A percentile compares a stretch with the other conserved stretches of the same genome.
phyloP scores from a whole-genome alignment of 176 grass and related monocot species.

The Canna indica region DNA sequence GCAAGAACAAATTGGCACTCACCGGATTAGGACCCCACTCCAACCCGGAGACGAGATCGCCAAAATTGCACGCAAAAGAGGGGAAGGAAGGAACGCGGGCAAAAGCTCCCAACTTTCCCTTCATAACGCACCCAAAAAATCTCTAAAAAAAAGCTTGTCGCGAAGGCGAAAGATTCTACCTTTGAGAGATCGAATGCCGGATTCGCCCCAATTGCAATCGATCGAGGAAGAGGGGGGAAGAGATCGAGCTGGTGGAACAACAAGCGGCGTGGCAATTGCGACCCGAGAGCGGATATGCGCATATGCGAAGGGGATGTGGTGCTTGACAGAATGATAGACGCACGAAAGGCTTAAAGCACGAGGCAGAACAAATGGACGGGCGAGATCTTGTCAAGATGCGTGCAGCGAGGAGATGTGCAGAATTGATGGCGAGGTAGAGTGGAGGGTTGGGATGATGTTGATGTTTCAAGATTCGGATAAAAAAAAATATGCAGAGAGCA shows the following conservation, averaged over 20 bases:
- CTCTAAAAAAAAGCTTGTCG: not conserved
- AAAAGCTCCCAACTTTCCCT: not conserved
- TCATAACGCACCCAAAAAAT: not conserved
- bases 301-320: not conserved
- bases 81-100: not conserved
- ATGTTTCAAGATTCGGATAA: not conserved
- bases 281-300: slow-evolving; percentile 4
- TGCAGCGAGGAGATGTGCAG: not conserved
- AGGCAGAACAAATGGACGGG: not conserved
- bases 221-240: not conserved
- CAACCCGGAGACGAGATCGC: not conserved
- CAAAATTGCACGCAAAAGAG: not conserved
- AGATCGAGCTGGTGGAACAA: not conserved
- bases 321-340: not conserved
- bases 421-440: not conserved
- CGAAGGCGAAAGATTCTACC: not conserved
- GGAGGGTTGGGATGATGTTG: slow-evolving; percentile 5
- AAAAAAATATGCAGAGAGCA: no score
- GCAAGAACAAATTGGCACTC: not conserved
- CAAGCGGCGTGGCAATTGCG: not conserved
- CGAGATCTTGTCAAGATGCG: not conserved
- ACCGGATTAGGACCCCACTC: not conserved
- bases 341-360: not conserved
- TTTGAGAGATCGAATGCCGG: not conserved
- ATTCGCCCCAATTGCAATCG: not conserved